Conservation (phyloP, 495 filamentous ascomycete species). For the Penicillium canariense region DNA sequence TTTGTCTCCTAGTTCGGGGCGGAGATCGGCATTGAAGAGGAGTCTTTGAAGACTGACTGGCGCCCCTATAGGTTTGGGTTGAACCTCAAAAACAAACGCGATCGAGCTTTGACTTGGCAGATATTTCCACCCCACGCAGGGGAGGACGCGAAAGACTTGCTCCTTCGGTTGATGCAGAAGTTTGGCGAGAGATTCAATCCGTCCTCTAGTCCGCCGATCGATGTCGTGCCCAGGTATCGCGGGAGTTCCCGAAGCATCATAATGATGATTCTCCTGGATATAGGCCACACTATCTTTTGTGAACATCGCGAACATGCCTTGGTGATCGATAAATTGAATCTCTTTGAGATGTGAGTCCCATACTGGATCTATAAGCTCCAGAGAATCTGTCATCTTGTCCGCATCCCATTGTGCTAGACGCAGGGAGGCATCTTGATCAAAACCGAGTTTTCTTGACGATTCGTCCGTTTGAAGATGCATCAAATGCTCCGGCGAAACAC, state of each 20-base stretch:
- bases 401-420: constrained; percentile 3
- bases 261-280: constrained; percentile 4
- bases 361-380: neutral
- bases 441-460: neutral
- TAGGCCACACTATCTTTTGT: constrained; percentile 5
- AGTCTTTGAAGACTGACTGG: constrained; percentile 2
- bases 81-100: constrained; percentile 3
- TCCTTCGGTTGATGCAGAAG: constrained; percentile 3
- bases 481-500: constrained; percentile 1
- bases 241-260: neutral
- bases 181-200: neutral
- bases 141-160: constrained; percentile 1
- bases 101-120: constrained; percentile 1
- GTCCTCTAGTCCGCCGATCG: neutral
- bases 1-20: constrained; percentile 1
- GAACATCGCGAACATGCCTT: constrained; percentile 8
- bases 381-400: neutral
- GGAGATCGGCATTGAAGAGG: neutral
- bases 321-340: neutral
- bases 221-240: neutral
- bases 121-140: constrained; percentile 4
- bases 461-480: constrained; percentile 3
- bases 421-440: constrained; percentile 1
- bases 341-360: constrained; percentile 2
- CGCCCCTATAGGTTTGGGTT: neutral